Percentiles rank a stretch among this genome's conserved stretches.
These are phyloP conservation scores for Gymnopus androsaceus DNA, from an alignment of 1,284 basidiomycete genomes.

Conservation along the genomic window DNA sequence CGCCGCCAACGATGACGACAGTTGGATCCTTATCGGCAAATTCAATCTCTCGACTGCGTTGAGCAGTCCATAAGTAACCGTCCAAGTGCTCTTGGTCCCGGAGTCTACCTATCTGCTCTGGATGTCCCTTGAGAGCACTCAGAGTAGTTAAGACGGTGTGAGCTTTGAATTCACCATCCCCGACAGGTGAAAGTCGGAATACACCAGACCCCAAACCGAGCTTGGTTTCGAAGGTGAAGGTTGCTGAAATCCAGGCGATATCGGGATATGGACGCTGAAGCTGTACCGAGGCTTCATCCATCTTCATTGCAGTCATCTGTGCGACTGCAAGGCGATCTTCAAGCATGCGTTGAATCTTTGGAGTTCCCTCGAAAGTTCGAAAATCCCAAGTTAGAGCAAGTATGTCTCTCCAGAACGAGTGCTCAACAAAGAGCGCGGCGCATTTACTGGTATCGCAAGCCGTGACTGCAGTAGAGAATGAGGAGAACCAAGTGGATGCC, in stretches of 20 bases:
- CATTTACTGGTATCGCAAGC: no score
- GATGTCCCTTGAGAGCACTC: constrained; percentile 46
- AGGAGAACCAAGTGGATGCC: no score
- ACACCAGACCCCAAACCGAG: constrained; percentile 51
- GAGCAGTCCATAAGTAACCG: constrained; percentile 20
- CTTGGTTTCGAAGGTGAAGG: constrained; percentile 56
- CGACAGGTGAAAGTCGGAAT: constrained; percentile 53
- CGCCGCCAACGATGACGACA: constrained; percentile 18
- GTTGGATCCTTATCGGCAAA: constrained; percentile 29
- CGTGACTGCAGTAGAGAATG: no score
- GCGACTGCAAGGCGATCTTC: constrained; percentile 39
- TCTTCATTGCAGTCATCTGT: constrained; percentile 39
- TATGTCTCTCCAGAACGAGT: constrained; percentile 60
- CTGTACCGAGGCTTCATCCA: constrained; percentile 34
- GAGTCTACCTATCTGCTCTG: constrained; percentile 34
- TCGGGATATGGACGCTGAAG: constrained; percentile 51
- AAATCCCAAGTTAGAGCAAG: constrained; percentile 66
- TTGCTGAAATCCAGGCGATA: constrained; percentile 53
- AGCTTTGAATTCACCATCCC: constrained; percentile 52
- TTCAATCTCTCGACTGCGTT: constrained; percentile 25
- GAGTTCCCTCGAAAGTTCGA: constrained; percentile 53
- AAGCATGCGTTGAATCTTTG: constrained; percentile 45
- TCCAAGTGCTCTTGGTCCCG: constrained; percentile 22
- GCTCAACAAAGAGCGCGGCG: constrained; percentile 36
- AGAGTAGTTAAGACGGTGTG: constrained; percentile 54